A percentile compares a stretch with the other conserved stretches of the same genome.
Conservation (phyloP, 164 flowering plant species). For the Aristolochia contorta region DNA sequence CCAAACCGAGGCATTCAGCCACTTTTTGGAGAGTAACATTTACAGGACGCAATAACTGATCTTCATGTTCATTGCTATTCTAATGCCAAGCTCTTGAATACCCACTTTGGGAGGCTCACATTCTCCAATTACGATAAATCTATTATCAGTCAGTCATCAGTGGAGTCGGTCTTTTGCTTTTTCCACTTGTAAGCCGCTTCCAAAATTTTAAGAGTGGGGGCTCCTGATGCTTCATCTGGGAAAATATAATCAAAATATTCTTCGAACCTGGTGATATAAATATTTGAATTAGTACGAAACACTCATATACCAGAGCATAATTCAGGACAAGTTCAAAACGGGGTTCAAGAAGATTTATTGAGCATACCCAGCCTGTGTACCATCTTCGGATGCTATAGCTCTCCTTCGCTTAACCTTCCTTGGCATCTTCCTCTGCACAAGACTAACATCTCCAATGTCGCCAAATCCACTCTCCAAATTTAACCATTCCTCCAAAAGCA, state of each 20-base stretch:
- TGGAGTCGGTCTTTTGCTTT: constrained; percentile 33
- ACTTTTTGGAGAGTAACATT: too few species aligned
- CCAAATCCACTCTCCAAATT: constrained; percentile 63
- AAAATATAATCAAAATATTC: constrained; percentile 78
- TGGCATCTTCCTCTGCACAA: constrained; percentile 71
- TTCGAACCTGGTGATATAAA: constrained; percentile 23
- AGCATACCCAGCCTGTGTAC: constrained; percentile 52
- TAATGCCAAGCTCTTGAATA: too few species aligned
- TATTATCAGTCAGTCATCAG: too few species aligned
- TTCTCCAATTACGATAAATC: too few species aligned
- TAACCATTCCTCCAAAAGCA: constrained; percentile 87
- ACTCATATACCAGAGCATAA: too few species aligned
- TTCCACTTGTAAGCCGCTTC: constrained; percentile 92
- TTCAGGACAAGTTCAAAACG: background rate
- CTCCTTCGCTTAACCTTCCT: constrained; percentile 81
- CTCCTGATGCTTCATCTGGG: constrained; percentile 61
- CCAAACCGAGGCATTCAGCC: too few species aligned
- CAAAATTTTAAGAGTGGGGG: constrained; percentile 62
- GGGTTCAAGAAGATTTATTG: constrained; percentile 5
- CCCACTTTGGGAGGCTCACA: too few species aligned
- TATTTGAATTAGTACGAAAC: too few species aligned
- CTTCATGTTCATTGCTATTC: too few species aligned
- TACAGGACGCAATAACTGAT: too few species aligned
- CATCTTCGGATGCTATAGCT: constrained; percentile 57
- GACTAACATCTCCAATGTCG: constrained; percentile 56